A percentile compares a stretch with the other conserved stretches of the same genome.
Conservation (phyloP, 1,139 yeast genomes). For the Magnusiomyces sp. region DNA sequence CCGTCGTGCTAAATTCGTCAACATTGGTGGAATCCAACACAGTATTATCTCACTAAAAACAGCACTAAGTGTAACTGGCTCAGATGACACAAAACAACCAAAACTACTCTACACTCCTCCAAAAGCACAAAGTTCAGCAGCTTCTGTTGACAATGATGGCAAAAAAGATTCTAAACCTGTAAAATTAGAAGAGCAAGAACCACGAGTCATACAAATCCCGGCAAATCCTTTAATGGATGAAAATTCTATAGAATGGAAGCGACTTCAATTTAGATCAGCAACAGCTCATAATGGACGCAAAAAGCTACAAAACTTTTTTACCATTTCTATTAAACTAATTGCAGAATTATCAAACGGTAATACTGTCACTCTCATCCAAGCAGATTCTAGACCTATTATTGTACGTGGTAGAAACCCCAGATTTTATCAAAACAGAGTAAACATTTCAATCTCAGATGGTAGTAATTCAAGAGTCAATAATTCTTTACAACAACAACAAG, state of each 20-base stretch:
- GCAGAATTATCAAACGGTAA: constrained; percentile 29
- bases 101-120: constrained; percentile 25
- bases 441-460: neutral
- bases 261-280: constrained; percentile 48
- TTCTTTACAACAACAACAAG: no score
- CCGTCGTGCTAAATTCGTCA: constrained; percentile 24
- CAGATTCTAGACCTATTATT: constrained; percentile 42
- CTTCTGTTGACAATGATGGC: neutral
- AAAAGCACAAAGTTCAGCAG: constrained; percentile 16
- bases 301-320: constrained; percentile 49
- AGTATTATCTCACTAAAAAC: constrained; percentile 25
- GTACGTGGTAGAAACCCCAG: constrained; percentile 62
- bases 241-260: constrained; percentile 33
- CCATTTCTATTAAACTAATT: constrained; percentile 39
- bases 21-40: constrained; percentile 16
- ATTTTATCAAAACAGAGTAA: constrained; percentile 35
- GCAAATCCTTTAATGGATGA: constrained; percentile 24
- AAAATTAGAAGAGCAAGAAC: constrained; percentile 13
- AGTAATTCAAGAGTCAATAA: no score
- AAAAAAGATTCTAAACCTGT: constrained; percentile 3
- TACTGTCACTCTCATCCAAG: constrained; percentile 23
- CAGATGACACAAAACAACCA: constrained; percentile 22
- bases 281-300: constrained; percentile 58
- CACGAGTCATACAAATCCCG: constrained; percentile 23
- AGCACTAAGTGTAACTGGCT: constrained; percentile 24